Conservation (phyloP, 202 grass and related monocot species). For the Bolboschoenoplectus hybrid region DNA sequence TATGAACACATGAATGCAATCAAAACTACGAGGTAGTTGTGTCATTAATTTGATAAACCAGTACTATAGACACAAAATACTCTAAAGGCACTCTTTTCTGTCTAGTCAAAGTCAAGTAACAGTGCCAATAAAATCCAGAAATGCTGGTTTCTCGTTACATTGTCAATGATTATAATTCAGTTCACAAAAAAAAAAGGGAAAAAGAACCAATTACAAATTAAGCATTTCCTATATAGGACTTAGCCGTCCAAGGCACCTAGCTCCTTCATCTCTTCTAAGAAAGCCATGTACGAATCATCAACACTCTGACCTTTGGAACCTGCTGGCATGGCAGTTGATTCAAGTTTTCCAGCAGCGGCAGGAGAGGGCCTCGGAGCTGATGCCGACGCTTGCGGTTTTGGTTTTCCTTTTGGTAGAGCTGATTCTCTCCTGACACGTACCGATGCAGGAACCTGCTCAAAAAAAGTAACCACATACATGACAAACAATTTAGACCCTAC, state of each 20-base stretch:
- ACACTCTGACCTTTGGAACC: constrained; percentile 76
- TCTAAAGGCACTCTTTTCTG: background rate
- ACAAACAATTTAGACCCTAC: constrained; percentile 15
- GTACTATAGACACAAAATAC: background rate
- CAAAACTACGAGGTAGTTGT: background rate
- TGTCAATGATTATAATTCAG: background rate
- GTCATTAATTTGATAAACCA: background rate
- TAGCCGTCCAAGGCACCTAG: constrained; percentile 84
- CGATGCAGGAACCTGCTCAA: constrained; percentile 83
- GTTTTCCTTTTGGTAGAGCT: constrained; percentile 68
- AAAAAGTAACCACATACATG: constrained; percentile 7
- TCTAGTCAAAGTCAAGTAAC: background rate
- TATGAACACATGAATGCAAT: background rate
- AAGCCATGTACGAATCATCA: constrained; percentile 91
- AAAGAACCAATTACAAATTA: constrained; percentile 21
- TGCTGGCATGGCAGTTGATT: constrained; percentile 43
- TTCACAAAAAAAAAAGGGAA: background rate
- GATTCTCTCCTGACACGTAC: constrained; percentile 95
- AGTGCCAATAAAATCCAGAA: background rate
- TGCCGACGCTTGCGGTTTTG: constrained; percentile 56
- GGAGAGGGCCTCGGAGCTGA: constrained; percentile 44
- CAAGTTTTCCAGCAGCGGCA: constrained; percentile 43
- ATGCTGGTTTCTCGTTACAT: background rate
- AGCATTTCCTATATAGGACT: constrained; percentile 15
- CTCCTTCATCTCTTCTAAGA: constrained; percentile 99